These are phyloP conservation scores for Paratinospora sagittata DNA, from an alignment of 164 flowering plant species.

Conservation along the genomic window DNA sequence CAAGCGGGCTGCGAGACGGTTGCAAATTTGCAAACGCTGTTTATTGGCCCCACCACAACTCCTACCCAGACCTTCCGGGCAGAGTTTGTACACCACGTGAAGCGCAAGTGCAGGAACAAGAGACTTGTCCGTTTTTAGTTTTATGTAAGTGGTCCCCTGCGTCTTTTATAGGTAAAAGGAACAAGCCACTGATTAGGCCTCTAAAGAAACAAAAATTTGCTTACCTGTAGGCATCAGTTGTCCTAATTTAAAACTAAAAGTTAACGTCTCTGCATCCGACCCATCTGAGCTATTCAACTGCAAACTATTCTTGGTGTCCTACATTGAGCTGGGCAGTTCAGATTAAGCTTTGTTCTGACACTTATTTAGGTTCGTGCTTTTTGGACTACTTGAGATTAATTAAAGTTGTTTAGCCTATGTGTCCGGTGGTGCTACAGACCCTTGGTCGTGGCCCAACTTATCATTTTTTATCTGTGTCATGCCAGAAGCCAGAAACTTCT, in stretches of 20 bases:
- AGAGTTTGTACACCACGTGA: too few species aligned
- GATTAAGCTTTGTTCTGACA: too few species aligned
- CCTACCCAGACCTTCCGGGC: too few species aligned
- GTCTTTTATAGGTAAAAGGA: neutral
- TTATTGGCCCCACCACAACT: neutral
- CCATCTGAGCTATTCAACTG: neutral
- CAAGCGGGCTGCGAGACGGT: too few species aligned
- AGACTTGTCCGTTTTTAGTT: too few species aligned
- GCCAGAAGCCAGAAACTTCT: too few species aligned
- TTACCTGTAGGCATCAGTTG: slow-evolving; percentile 5
- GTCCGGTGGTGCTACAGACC: neutral
- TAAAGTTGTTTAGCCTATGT: neutral
- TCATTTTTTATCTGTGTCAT: neutral
- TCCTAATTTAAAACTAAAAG: neutral
- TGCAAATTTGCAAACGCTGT: neutral
- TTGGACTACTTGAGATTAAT: neutral
- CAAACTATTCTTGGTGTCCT: neutral
- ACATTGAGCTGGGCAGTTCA: too few species aligned
- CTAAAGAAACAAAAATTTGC: slow-evolving; percentile 2
- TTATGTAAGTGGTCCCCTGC: too few species aligned
- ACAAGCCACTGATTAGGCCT: neutral
- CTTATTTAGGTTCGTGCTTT: neutral
- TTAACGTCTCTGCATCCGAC: neutral
- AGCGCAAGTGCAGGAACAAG: too few species aligned
- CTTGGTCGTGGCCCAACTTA: too few species aligned